phyloP scores from a whole-genome alignment of 176 grass and related monocot genomes.

The Elaeis guineensis region DNA sequence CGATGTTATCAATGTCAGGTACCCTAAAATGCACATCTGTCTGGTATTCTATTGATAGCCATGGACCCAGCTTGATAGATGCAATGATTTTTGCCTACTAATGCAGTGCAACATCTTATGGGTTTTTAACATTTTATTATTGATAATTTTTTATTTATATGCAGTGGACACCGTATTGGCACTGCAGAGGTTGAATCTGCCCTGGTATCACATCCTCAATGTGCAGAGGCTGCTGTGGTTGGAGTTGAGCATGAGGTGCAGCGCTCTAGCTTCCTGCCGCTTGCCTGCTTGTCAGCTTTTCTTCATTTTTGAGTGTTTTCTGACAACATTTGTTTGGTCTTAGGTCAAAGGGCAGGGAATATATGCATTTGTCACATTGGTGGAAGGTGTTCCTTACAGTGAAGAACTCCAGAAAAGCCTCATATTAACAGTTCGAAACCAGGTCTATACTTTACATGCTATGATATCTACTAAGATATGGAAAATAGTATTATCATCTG shows the following conservation, averaged over 20 bases:
- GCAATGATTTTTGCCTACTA: too few relatives aligned
- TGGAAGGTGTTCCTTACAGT: constrained; percentile 75
- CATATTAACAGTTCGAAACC: constrained; percentile 56
- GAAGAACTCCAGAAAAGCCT: constrained; percentile 85
- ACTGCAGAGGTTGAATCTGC: constrained; percentile 97
- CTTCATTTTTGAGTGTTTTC: background rate
- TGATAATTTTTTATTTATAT: constrained; percentile 10
- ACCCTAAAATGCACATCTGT: constrained; percentile 7
- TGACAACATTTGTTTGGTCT: constrained; percentile 9
- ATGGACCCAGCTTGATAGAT: too few relatives aligned
- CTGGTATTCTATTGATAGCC: background rate
- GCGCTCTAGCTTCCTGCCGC: background rate
- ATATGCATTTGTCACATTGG: constrained; percentile 96
- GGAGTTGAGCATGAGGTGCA: constrained; percentile 93
- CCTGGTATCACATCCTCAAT: constrained; percentile 88
- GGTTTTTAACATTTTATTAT: too few relatives aligned
- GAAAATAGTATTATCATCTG: too few relatives aligned
- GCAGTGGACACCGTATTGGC: constrained; percentile 86
- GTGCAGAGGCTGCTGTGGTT: constrained; percentile 88
- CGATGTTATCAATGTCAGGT: constrained; percentile 99
- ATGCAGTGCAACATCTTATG: too few relatives aligned
- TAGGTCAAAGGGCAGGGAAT: constrained; percentile 97
- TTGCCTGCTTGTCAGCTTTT: too few relatives aligned
- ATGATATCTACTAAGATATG: too few relatives aligned
- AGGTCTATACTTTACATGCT: constrained; percentile 33